A percentile compares a stretch with the other conserved stretches of the same genome.
phyloP scores from a whole-genome alignment of 1,284 basidiomycete species.

The Ceratobasidium sp. region DNA sequence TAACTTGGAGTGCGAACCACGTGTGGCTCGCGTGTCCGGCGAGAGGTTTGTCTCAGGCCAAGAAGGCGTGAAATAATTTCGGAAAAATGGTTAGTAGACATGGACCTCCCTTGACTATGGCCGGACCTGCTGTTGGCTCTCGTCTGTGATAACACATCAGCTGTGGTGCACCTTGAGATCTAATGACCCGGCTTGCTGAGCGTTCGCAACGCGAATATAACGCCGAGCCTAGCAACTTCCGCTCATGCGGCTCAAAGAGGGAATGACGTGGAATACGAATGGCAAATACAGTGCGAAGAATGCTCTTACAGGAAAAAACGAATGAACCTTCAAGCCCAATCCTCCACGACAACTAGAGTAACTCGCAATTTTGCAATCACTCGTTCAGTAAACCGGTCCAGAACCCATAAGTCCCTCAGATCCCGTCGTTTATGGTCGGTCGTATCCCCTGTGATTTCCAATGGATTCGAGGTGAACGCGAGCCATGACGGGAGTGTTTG shows the following conservation, averaged over 20 bases:
- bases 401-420: constrained; percentile 20
- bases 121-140: neutral
- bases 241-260: neutral
- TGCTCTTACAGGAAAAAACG: neutral
- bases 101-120: neutral
- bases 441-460: constrained; percentile 19
- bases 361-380: constrained; percentile 24
- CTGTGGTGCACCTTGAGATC: neutral
- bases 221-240: neutral
- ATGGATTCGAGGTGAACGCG: neutral
- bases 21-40: neutral
- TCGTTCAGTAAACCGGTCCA: constrained; percentile 12
- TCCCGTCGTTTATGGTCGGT: constrained; percentile 20
- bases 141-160: neutral
- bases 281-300: neutral
- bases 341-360: neutral
- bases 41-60: neutral
- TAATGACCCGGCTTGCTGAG: neutral
- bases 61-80: neutral
- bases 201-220: neutral
- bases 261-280: constrained; percentile 22
- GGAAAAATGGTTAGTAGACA: neutral
- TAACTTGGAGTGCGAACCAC: neutral
- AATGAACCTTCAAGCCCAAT: constrained; percentile 3
- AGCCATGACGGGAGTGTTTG: constrained; percentile 21